phyloP scores from a whole-genome alignment of 108 stramenopile species.

The Cyclotella atomus region DNA sequence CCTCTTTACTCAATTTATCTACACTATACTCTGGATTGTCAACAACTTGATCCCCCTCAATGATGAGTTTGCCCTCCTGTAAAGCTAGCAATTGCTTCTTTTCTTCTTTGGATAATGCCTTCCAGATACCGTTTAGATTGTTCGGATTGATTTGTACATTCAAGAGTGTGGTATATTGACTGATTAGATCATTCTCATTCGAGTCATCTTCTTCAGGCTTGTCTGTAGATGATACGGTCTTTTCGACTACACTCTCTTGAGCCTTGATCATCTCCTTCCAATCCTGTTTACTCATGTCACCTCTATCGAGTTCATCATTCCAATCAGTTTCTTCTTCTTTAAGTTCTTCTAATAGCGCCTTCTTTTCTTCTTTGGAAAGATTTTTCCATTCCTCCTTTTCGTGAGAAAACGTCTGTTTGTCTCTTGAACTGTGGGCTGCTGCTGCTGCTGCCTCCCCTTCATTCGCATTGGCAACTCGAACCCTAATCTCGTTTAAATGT shows the following conservation, averaged over 20 bases:
- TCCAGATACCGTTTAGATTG: background rate
- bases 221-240: background rate
- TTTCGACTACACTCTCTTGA: background rate
- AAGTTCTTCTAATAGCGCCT: background rate
- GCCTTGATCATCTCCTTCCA: background rate
- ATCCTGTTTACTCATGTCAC: background rate
- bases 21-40: background rate
- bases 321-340: background rate
- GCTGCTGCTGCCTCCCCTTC: background rate
- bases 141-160: background rate
- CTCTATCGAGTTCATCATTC: background rate
- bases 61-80: background rate
- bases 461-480: too few relatives aligned
- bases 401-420: background rate
- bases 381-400: background rate
- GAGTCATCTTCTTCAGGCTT: background rate
- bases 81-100: constrained; percentile 3
- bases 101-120: background rate
- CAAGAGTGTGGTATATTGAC: constrained; percentile 2
- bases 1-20: constrained; percentile 1
- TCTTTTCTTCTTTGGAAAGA: constrained; percentile 12
- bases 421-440: background rate
- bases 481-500: background rate
- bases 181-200: background rate
- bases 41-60: background rate